phyloP scores from a whole-genome alignment of 2,329 filamentous ascomycete genomes.

The Colletotrichum sp. region DNA sequence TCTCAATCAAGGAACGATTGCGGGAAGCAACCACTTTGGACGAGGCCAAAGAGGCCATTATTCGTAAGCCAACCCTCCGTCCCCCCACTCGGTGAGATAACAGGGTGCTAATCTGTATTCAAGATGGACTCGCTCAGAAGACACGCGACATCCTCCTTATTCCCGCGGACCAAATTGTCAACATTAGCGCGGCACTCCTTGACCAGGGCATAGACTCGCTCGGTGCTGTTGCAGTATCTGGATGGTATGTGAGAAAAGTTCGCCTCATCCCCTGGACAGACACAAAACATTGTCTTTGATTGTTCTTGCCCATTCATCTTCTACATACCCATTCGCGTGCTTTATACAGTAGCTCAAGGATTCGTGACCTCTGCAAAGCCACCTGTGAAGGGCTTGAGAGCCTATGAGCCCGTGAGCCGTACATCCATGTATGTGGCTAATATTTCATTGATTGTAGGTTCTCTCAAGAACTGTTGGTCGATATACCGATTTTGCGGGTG shows the following conservation, averaged over 20 bases:
- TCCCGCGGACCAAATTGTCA: background rate
- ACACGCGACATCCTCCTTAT: background rate
- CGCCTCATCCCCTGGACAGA: background rate
- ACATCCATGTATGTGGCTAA: background rate
- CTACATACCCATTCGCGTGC: too few relatives aligned
- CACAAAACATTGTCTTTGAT: background rate
- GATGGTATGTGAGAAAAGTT: constrained; percentile 42
- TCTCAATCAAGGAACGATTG: background rate
- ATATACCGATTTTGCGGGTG: constrained; percentile 52
- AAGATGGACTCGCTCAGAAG: background rate
- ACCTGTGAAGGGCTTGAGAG: background rate
- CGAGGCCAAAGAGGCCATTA: background rate
- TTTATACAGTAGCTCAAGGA: too few relatives aligned
- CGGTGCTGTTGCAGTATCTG: constrained; percentile 39
- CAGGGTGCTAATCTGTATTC: background rate
- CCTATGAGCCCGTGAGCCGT: too few relatives aligned
- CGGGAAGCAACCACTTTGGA: background rate
- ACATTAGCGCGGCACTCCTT: background rate
- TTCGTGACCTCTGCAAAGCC: background rate
- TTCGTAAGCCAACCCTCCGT: too few relatives aligned
- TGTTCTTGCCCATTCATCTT: background rate
- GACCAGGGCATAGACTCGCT: constrained; percentile 31
- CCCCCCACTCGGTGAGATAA: background rate
- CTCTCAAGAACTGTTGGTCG: constrained; percentile 42
- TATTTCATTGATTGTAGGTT: constrained; percentile 36